These are phyloP conservation scores for Fusarium equiseti DNA, from an alignment of 2,329 filamentous ascomycete species.

Conservation along the genomic window DNA sequence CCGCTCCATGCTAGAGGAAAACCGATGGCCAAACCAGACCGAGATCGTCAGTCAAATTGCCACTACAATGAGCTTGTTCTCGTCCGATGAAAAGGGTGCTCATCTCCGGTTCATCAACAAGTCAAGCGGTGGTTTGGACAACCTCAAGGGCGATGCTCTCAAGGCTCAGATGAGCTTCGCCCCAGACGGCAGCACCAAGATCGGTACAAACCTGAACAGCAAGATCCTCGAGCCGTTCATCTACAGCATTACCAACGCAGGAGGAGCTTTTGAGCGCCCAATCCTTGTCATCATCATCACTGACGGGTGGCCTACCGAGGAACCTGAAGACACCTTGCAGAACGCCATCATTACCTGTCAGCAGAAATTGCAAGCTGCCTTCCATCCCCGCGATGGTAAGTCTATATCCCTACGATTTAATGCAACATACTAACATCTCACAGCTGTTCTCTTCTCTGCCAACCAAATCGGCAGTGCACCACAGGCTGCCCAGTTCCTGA, in stretches of 20 bases:
- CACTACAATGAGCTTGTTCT: neutral
- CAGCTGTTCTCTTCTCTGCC: neutral
- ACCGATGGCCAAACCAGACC: neutral
- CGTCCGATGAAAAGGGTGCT: neutral
- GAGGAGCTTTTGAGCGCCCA: neutral
- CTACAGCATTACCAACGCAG: neutral
- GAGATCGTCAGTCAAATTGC: neutral
- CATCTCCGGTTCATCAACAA: neutral
- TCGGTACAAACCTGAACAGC: neutral
- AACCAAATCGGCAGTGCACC: slow-evolving; percentile 1
- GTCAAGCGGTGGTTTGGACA: neutral
- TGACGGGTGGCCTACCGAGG: neutral
- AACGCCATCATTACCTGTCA: neutral
- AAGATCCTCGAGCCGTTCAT: neutral
- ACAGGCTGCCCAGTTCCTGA: neutral
- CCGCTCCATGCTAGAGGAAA: neutral
- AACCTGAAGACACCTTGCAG: neutral
- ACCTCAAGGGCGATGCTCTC: neutral
- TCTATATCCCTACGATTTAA: fast-evolving
- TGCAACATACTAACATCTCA: neutral
- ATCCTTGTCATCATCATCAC: neutral
- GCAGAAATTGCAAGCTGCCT: neutral
- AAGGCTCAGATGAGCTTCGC: neutral
- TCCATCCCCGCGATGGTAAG: neutral
- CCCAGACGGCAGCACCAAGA: neutral